These are phyloP conservation scores for Paramecium sexaurelia DNA, from an alignment of 73 alveolate species.

Conservation along the genomic window DNA sequence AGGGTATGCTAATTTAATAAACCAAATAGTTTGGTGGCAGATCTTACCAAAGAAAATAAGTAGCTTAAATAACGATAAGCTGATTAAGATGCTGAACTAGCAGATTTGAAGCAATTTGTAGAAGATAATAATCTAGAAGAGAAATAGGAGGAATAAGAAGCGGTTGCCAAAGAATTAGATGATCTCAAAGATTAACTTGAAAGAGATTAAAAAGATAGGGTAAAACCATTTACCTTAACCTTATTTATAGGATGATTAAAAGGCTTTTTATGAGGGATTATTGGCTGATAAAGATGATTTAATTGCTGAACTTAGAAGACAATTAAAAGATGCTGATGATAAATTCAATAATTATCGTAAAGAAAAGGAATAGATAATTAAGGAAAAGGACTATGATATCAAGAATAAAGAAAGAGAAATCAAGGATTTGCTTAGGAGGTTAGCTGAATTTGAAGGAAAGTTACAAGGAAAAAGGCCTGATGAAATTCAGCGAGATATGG, in stretches of 20 bases:
- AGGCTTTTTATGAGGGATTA: conserved; percentile 13
- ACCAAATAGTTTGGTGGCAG: background rate
- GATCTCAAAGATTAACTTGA: background rate
- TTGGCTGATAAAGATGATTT: conserved; percentile 21
- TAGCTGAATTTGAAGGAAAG: conserved; percentile 18
- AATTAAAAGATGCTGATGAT: background rate
- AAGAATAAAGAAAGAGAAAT: conserved; percentile 34
- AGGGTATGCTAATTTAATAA: background rate
- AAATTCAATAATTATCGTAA: background rate
- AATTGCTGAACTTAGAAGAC: conserved; percentile 5
- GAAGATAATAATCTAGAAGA: conserved; percentile 29
- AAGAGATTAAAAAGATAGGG: conserved; percentile 13
- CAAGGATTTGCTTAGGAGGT: conserved; percentile 11
- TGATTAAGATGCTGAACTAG: conserved; percentile 31
- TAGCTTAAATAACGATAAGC: conserved; percentile 9
- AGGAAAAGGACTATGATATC: conserved; percentile 42
- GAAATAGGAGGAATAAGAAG: background rate
- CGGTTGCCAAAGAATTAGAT: background rate
- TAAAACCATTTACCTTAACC: background rate
- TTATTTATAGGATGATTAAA: conserved; percentile 1
- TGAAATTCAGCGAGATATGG: conserved; percentile 15
- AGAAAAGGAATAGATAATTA: background rate
- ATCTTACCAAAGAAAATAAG: background rate
- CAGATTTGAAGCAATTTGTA: background rate
- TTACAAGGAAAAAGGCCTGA: conserved; percentile 39